These are phyloP conservation scores for Vitis vinifera DNA, from an alignment of 164 flowering plant species.

Conservation along the genomic window ASM3070453v1 NC_081817.1:19644501-19645000, in stretches of 20 bases:
- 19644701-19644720: background rate
- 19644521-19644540: constrained; percentile 3
- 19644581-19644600: constrained; percentile 94
- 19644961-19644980: too few relatives aligned
- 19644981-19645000: too few relatives aligned
- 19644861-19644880: too few relatives aligned
- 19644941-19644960: too few relatives aligned
- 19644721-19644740: background rate
- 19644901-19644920: too few relatives aligned
- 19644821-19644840: too few relatives aligned
- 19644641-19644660: constrained; percentile 95
- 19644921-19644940: too few relatives aligned
- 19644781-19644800: background rate
- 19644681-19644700: constrained; percentile 7
- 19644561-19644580: constrained; percentile 88
- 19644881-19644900: too few relatives aligned
- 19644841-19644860: too few relatives aligned
- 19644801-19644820: too few relatives aligned
- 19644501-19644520: background rate
- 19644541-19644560: constrained; percentile 71
- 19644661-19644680: constrained; percentile 93
- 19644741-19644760: background rate
- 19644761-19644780: background rate
- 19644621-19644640: constrained; percentile 88
- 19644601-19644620: constrained; percentile 80